phyloP scores from a whole-genome alignment of 108 stramenopile genomes.

The Nannochloropsis salina region DNA sequence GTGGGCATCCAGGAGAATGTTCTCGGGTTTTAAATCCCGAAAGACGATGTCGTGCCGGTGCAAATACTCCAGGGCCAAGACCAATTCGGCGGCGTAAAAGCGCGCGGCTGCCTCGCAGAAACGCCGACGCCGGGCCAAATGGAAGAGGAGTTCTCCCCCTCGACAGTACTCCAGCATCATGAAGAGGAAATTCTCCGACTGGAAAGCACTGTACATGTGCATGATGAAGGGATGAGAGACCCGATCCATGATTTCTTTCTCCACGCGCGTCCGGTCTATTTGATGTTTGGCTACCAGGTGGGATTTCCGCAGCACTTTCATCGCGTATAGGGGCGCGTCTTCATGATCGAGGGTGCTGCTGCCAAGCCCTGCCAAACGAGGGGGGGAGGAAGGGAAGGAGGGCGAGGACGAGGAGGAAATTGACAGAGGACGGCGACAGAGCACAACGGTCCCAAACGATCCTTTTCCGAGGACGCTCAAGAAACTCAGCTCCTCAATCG shows the following conservation, averaged over 20 bases:
- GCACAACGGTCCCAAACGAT: constrained; percentile 34
- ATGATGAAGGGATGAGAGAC: constrained; percentile 65
- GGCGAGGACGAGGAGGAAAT: too few species aligned
- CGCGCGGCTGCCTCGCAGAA: constrained; percentile 85
- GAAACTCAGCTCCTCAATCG: constrained; percentile 40
- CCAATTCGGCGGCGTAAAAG: constrained; percentile 84
- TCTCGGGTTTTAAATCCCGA: constrained; percentile 63
- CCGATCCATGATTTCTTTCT: constrained; percentile 79
- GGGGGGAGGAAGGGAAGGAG: not conserved
- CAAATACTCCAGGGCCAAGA: constrained; percentile 68
- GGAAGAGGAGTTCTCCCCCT: constrained; percentile 93
- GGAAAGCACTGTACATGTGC: constrained; percentile 66
- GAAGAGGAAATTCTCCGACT: constrained; percentile 78
- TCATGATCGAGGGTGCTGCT: not conserved
- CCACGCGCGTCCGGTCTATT: constrained; percentile 92
- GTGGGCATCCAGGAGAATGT: constrained; percentile 57
- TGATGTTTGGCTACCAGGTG: constrained; percentile 83
- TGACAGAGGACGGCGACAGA: too few species aligned
- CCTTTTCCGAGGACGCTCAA: constrained; percentile 46
- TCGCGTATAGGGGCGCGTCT: constrained; percentile 67
- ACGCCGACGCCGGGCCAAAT: constrained; percentile 77
- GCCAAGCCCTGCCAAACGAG: not conserved
- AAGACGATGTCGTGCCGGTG: constrained; percentile 57
- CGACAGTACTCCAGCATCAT: constrained; percentile 94
- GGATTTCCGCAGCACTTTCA: constrained; percentile 93